phyloP scores from a whole-genome alignment of 495 filamentous ascomycete genomes.

The Podospora conica region DNA sequence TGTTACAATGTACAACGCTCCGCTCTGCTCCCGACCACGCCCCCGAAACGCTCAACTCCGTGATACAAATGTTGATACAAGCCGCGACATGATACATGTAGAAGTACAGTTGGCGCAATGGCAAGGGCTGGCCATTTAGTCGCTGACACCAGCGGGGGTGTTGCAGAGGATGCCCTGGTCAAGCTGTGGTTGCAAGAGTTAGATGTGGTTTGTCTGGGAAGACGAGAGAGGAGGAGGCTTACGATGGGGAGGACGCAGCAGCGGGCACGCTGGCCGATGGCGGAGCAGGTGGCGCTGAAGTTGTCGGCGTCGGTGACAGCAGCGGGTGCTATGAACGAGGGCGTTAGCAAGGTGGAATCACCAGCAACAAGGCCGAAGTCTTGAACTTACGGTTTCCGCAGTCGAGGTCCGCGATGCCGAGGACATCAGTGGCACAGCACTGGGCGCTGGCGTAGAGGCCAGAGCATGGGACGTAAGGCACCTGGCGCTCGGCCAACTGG shows the following conservation, averaged over 20 bases:
- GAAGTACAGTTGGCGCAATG: neutral
- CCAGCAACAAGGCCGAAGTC: neutral
- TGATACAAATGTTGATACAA: neutral
- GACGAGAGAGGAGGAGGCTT: neutral
- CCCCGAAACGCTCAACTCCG: neutral
- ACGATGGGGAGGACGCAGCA: slow-evolving; percentile 39
- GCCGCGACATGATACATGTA: neutral
- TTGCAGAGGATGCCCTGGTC: slow-evolving; percentile 36
- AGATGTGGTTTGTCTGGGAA: neutral
- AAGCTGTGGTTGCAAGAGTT: slow-evolving; percentile 15
- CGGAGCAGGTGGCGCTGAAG: slow-evolving; percentile 32
- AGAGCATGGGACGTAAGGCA: slow-evolving; percentile 31
- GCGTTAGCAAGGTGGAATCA: neutral
- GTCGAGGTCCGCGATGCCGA: slow-evolving; percentile 38
- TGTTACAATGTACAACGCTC: neutral
- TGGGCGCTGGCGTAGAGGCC: slow-evolving; percentile 37
- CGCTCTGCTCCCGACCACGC: neutral
- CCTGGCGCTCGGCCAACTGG: slow-evolving; percentile 27
- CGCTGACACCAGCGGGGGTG: slow-evolving; percentile 29
- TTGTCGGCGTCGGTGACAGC: slow-evolving; percentile 23
- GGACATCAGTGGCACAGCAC: slow-evolving; percentile 41
- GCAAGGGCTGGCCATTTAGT: slow-evolving; percentile 13
- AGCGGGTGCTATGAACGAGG: slow-evolving; percentile 16
- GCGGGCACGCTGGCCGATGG: slow-evolving; percentile 39
- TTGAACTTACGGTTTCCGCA: slow-evolving; percentile 31